Base-by-base conservation (phyloP, 2,329 filamentous ascomycete species). In the Zymoseptoria pseudotritici region DNA sequence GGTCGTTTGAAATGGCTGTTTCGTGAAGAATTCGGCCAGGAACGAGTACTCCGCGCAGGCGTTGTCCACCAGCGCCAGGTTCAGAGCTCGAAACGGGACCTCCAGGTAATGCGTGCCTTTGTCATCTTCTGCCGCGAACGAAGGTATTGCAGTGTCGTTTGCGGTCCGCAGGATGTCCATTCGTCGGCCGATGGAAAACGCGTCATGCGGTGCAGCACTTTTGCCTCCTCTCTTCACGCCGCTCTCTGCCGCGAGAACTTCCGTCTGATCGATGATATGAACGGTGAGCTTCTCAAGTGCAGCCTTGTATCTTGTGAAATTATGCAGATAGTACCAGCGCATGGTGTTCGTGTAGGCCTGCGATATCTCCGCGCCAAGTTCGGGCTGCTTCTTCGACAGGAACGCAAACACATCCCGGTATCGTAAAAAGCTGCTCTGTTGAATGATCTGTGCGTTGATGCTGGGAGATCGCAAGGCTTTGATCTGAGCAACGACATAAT, bases 341-440 rank as follows among this genome's bases (percentile, higher is more conserved):
- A 99, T 99, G 0, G 95, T 99, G 73, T 97, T 96, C 78, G 95
- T 87, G 70, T 99, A 99, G 3, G 95, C 94, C 72, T 91, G 88
- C 8, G 86, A 86, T 65, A 99, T 96, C 74, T 99, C 90, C 57
- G 92, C 87, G 8, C 90, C 91, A 5, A 99, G 83, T n/a, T 84
- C 81, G 1, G 88, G 79, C 69, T 97, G 91, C 65, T 93, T 88
- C 67, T 84, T 86, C 61, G 90, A 86, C 31, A 99, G 80, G 71
- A 97, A 99, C 5, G 84, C 82, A 74, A 87, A 99, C 0, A 97
- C 78, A 36, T 96, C 91, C 73, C 90, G 96, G 77, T 91, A 96
- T 67, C 85, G 87, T 54, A 97, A 78, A 67, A 99, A 91, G 61
- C 88, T 89, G 71, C 96, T 90, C 70, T 97, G 91, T 72, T 99